Evolutionary conservation across 805 yeast genomes (phyloP).

Genomic region (Kuraishia molischiana): DNA sequence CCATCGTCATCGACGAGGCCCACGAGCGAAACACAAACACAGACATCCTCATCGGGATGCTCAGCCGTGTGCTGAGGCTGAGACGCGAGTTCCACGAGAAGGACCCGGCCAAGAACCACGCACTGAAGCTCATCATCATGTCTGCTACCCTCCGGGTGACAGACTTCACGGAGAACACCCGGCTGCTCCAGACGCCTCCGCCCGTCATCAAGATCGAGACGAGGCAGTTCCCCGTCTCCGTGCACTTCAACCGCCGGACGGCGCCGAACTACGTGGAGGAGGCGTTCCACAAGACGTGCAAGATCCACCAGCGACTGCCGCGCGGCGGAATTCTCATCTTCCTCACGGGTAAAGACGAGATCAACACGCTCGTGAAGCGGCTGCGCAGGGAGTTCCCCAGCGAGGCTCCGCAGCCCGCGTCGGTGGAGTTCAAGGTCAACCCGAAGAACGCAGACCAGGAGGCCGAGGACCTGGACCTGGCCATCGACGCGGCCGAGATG

Average conservation of each 20-base stretch:
- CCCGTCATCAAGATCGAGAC: slow-evolving; percentile 88
- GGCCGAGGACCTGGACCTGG: slow-evolving; percentile 81
- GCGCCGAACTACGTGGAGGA: slow-evolving; percentile 75
- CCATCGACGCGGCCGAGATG: slow-evolving; percentile 32
- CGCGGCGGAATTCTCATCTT: slow-evolving; percentile 91
- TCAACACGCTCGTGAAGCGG: slow-evolving; percentile 60
- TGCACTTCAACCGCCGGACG: slow-evolving; percentile 82
- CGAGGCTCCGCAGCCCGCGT: slow-evolving; percentile 22
- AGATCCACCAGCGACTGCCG: slow-evolving; percentile 79
- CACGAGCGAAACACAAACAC: slow-evolving; percentile 96
- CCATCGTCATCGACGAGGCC: slow-evolving; percentile 90
- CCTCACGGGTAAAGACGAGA: slow-evolving; percentile 93
- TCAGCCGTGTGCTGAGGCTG: slow-evolving; percentile 74
- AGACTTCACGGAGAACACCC: slow-evolving; percentile 79
- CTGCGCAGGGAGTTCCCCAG: slow-evolving; percentile 63
- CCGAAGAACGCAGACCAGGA: slow-evolving; percentile 63
- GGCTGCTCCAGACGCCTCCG: slow-evolving; percentile 63
- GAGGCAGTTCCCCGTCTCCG: slow-evolving; percentile 87
- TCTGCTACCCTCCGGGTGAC: slow-evolving; percentile 93
- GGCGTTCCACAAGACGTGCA: slow-evolving; percentile 73
- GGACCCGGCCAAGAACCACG: slow-evolving; percentile 40
- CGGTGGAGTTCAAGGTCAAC: slow-evolving; percentile 36
- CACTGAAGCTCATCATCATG: slow-evolving; percentile 83
- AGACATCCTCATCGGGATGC: slow-evolving; percentile 90
- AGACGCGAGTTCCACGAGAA: slow-evolving; percentile 45